These are phyloP conservation scores for Arthrocladium fulminans DNA, from an alignment of 2,329 filamentous ascomycete species.

Conservation along the genomic window DNA sequence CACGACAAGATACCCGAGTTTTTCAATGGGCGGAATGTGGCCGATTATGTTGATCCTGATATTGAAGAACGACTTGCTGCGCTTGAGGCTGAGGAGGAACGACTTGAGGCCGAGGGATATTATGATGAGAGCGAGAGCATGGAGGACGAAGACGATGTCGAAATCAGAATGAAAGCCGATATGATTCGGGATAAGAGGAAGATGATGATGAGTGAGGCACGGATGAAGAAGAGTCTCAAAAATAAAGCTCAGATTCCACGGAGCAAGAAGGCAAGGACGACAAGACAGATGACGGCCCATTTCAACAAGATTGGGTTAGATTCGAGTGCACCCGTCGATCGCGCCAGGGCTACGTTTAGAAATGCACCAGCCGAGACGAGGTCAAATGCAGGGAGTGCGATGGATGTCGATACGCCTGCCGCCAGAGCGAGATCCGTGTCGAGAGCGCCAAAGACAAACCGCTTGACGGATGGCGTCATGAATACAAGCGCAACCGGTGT, in stretches of 20 bases:
- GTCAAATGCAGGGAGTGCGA: conserved; percentile 55
- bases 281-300: conserved; percentile 78
- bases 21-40: conserved; percentile 91
- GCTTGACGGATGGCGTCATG: conserved; percentile 36
- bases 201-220: conserved; percentile 85
- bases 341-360: conserved; percentile 60
- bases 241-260: conserved; percentile 91
- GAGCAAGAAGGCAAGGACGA: conserved; percentile 66
- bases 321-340: conserved; percentile 61
- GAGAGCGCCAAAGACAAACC: conserved; percentile 59
- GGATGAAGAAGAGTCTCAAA: conserved; percentile 94
- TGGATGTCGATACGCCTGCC: conserved; percentile 33
- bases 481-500: conserved; percentile 76
- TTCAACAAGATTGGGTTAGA: conserved; percentile 81
- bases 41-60: conserved; percentile 93
- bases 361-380: conserved; percentile 55
- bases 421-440: conserved; percentile 37
- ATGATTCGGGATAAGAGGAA: conserved; percentile 91
- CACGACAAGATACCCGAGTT: conserved; percentile 92
- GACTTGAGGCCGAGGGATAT: conserved; percentile 80
- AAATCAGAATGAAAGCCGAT: conserved; percentile 83
- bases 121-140: conserved; percentile 79
- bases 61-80: conserved; percentile 88
- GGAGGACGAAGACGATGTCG: conserved; percentile 80
- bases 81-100: conserved; percentile 91